Conservation (phyloP, 2,329 filamentous ascomycete species). For the Trichoderma semiorbis region DNA sequence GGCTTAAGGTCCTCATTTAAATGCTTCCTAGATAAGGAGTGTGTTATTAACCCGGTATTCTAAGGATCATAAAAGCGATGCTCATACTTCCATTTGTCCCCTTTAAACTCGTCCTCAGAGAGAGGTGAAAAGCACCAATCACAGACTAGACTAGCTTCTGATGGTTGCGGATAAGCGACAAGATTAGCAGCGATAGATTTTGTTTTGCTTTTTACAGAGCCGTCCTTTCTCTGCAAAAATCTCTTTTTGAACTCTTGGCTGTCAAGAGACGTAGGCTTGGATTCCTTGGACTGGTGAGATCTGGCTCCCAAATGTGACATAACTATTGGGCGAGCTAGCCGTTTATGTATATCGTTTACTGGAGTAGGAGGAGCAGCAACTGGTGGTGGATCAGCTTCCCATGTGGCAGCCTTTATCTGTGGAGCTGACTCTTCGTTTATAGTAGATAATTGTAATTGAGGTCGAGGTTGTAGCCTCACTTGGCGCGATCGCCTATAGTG, state of each 20-base stretch:
- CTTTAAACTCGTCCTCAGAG: background rate
- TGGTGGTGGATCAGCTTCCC: background rate
- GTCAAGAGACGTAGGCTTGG: background rate
- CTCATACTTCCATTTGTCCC: background rate
- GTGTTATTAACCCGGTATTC: background rate
- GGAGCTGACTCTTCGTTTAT: background rate
- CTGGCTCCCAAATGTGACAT: background rate
- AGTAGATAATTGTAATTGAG: background rate
- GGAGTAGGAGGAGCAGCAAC: background rate
- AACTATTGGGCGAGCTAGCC: background rate
- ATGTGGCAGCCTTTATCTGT: too few relatives aligned
- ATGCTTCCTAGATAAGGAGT: background rate
- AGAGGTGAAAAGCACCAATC: slow-evolving; percentile 4
- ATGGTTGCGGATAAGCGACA: background rate
- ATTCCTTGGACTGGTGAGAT: background rate
- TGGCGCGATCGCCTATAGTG: slow-evolving; percentile 8
- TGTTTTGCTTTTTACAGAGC: background rate
- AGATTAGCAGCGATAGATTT: background rate
- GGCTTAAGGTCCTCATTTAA: background rate
- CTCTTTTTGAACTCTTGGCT: background rate
- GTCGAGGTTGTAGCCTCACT: background rate
- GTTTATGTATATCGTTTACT: background rate
- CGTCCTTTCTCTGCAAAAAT: background rate
- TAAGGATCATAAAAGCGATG: background rate
- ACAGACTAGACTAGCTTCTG: background rate